phyloP scores from a whole-genome alignment of 352 stramenopile genomes.

The Plasmopara viticola region DNA sequence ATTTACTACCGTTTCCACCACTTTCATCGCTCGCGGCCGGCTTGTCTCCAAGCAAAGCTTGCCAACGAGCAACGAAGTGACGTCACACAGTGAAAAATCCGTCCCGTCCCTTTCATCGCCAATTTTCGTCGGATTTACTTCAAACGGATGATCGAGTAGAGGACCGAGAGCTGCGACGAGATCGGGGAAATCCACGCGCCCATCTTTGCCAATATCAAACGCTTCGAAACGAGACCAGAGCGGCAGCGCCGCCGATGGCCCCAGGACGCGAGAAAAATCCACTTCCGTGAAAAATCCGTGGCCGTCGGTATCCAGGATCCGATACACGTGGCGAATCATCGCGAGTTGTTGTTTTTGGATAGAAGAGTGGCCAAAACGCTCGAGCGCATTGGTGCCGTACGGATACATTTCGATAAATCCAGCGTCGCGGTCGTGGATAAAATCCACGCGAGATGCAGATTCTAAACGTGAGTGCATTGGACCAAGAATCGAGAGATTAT shows the following conservation, averaged over 20 bases:
- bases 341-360: slow-evolving; percentile 39
- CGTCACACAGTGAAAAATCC: slow-evolving; percentile 35
- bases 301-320: slow-evolving; percentile 30
- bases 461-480: too few relatives aligned
- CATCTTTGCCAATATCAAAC: slow-evolving; percentile 50
- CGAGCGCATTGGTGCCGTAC: slow-evolving; percentile 46
- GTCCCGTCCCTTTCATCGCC: slow-evolving; percentile 3
- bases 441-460: neutral
- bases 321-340: slow-evolving; percentile 42
- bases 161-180: slow-evolving; percentile 53
- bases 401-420: slow-evolving; percentile 48
- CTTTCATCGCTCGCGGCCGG: slow-evolving; percentile 10
- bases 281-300: slow-evolving; percentile 29
- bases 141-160: slow-evolving; percentile 45
- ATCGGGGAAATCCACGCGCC: slow-evolving; percentile 41
- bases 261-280: slow-evolving; percentile 22
- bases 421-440: slow-evolving; percentile 1
- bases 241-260: slow-evolving; percentile 12
- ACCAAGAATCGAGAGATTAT: slow-evolving; percentile 48
- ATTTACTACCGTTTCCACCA: slow-evolving; percentile 27
- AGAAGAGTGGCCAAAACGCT: slow-evolving; percentile 41
- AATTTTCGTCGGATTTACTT: slow-evolving; percentile 11
- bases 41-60: slow-evolving; percentile 29
- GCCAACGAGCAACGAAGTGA: slow-evolving; percentile 33
- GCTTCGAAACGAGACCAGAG: slow-evolving; percentile 38